Evolutionary conservation across 2,329 filamentous ascomycete genomes (phyloP), one percentile per base, ranked within the genome.

Genomic region (Microdochium trichocladiopsis): DNA sequence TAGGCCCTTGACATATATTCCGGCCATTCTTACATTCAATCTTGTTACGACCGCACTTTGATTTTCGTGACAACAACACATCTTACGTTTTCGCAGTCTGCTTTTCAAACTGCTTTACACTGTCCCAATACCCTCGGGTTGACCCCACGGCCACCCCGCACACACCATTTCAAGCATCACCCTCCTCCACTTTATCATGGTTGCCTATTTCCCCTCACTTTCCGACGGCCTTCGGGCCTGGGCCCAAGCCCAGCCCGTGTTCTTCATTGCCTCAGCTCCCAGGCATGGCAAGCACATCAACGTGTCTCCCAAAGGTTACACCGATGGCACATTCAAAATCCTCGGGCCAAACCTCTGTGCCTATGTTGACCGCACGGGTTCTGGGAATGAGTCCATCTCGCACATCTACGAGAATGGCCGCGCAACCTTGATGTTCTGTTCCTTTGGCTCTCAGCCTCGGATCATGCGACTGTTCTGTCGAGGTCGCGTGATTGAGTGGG

Each of bases 381-480:
- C 75, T 18, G 79, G 80, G 12, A 73, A 70, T 57, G 80, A 84
- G 63, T 83, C 79, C 2, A 77, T 83, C 51, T 68, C 70, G 9
- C 79, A 82, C 55, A 56, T 83, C 16, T 79, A 81, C 60, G 80
- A 84, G 56, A 83, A 83, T 57, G 76, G 77, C 4, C 69, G 81
- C 3, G 70, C 77, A 4, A 82, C 79, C 0, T 62, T 83, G 55
- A 78, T 83, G 74, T 82, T 83, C 63, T 79, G 79, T 64, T 83
- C 80, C 22, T 88, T 87, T 56, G 80, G 78, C 1, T 58, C 70
- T 3, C 63, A 71, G 0, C 84, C 85, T 16, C 73, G 82, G 51
- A 88, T 88, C 60, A 63, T 87, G 64, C 72, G 85, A 4, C 72
- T 87, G 49, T 87, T 85, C 63, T 86, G 84, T 63, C 73, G 61